Evolutionary conservation across 2,329 filamentous ascomycete genomes (phyloP).

Genomic region (Epichloe brachyelytri): DNA sequence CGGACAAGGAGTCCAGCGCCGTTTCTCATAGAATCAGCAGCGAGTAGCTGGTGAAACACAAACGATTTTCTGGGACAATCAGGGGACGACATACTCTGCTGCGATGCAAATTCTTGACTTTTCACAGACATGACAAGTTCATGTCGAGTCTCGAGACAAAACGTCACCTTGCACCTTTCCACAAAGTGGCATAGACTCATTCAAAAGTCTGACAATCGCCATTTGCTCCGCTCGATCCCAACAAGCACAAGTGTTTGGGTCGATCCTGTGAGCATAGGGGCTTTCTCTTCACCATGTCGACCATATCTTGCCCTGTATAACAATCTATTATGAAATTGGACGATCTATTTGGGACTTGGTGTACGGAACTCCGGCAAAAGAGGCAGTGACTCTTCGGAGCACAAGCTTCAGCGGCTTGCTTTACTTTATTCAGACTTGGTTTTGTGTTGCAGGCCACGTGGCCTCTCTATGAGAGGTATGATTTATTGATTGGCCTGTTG

Average conservation of each 20-base stretch:
- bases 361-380: neutral
- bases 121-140: neutral
- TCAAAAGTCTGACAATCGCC: neutral
- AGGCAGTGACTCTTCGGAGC: neutral
- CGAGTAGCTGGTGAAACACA: neutral
- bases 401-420: neutral
- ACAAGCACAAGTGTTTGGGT: neutral
- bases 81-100: neutral
- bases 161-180: neutral
- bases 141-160: neutral
- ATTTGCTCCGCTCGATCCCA: neutral
- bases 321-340: constrained; percentile 12
- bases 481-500: neutral
- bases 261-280: neutral
- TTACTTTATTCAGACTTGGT: neutral
- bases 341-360: constrained; percentile 5
- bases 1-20: constrained; percentile 40
- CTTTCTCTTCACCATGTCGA: neutral
- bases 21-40: constrained; percentile 38
- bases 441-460: neutral
- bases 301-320: constrained; percentile 17
- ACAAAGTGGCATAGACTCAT: neutral
- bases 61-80: neutral
- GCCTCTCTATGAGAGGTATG: neutral
- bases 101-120: neutral